A percentile compares a stretch with the other conserved stretches of the same genome.
phyloP scores from a whole-genome alignment of 768 basidiomycete genomes.

The Pleurotus cornucopiae region DNA sequence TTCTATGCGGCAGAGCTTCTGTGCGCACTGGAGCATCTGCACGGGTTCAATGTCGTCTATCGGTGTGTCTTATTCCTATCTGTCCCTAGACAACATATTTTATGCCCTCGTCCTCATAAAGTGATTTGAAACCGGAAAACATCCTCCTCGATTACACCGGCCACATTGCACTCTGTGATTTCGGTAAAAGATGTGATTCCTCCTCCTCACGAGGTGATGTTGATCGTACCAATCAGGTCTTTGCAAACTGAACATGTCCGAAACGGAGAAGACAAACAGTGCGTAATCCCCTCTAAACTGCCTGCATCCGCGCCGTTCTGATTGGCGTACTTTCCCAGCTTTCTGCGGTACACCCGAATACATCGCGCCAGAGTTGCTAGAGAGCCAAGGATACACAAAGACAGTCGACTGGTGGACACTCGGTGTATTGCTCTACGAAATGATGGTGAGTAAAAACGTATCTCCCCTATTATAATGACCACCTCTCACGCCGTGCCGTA shows the following conservation, averaged over 20 bases:
- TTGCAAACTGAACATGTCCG: conserved; percentile 96
- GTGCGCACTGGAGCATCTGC: conserved; percentile 91
- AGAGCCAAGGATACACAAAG: conserved; percentile 95
- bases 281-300: conserved; percentile 18
- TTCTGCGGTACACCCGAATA: conserved; percentile 99
- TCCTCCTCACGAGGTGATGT: neutral
- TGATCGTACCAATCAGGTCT: conserved; percentile 41
- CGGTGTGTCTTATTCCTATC: conserved; percentile 48
- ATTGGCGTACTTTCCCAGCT: conserved; percentile 37
- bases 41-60: conserved; percentile 97
- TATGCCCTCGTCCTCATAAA: conserved; percentile 19
- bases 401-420: conserved; percentile 99
- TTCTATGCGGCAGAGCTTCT: conserved; percentile 99
- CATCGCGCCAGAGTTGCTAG: conserved; percentile 94
- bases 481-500: neutral
- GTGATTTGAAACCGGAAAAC: conserved; percentile 97
- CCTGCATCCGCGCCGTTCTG: neutral
- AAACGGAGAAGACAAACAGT: conserved; percentile 97
- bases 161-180: conserved; percentile 97
- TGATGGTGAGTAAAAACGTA: conserved; percentile 59
- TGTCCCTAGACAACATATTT: neutral
- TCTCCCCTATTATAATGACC: conserved; percentile 14
- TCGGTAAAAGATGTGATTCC: conserved; percentile 44
- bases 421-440: conserved; percentile 94
- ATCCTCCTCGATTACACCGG: conserved; percentile 96